Evolutionary conservation across 1,139 yeast genomes (phyloP).

Genomic region (Blastobotrys elegans): DNA sequence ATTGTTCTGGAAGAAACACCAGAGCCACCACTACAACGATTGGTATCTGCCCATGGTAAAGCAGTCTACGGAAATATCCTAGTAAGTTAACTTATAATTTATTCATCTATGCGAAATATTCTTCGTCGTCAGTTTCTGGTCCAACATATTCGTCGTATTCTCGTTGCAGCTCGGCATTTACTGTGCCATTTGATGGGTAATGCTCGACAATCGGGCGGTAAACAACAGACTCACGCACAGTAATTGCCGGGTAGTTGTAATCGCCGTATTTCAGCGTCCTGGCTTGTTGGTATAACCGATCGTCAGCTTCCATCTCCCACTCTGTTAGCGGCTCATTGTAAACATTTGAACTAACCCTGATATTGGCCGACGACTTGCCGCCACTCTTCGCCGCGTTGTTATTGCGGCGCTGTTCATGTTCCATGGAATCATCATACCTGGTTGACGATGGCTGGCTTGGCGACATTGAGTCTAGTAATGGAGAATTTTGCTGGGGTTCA

Average conservation of each 20-base stretch:
- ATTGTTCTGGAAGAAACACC: conserved; percentile 8
- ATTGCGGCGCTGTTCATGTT: no score
- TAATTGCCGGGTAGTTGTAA: conserved; percentile 53
- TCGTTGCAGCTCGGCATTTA: conserved; percentile 17
- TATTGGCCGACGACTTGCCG: neutral
- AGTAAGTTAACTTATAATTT: neutral
- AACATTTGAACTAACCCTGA: neutral
- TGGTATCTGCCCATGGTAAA: conserved; percentile 1
- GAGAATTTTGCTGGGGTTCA: neutral
- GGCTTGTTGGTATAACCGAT: conserved; percentile 41
- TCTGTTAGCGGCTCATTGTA: conserved; percentile 1
- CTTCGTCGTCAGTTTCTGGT: conserved; percentile 15
- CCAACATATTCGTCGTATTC: conserved; percentile 15
- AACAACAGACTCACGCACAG: conserved; percentile 39
- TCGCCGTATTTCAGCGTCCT: conserved; percentile 48
- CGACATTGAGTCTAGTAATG: neutral
- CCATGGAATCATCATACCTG: neutral
- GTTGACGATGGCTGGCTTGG: conserved; percentile 1
- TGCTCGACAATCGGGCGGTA: conserved; percentile 23
- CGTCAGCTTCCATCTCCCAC: conserved; percentile 40
- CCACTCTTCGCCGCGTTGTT: neutral
- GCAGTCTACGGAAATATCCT: neutral
- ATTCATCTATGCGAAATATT: conserved; percentile 7
- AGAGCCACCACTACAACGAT: conserved; percentile 11
- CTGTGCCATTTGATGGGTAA: conserved; percentile 19